Conservation (phyloP, 1,284 basidiomycete species). For the Apiotrichum veenhuisii region DNA sequence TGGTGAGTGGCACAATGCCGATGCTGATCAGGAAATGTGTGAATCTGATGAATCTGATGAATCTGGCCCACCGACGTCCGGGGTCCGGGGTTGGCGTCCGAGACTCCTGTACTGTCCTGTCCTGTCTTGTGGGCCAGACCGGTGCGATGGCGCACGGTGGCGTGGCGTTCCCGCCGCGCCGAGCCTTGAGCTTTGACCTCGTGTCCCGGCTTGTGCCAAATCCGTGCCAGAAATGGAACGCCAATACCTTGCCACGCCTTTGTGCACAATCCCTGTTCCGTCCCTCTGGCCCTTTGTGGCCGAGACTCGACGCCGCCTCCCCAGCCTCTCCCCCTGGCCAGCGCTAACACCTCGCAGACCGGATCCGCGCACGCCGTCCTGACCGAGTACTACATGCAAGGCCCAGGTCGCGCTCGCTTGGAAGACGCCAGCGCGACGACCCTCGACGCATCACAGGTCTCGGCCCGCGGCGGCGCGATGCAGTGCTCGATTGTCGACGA, state of each 20-base stretch:
- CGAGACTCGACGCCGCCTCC: too few relatives aligned
- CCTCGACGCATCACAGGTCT: constrained; percentile 16
- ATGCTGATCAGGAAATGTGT: not conserved
- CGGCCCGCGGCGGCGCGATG: constrained; percentile 14
- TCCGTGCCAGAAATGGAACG: too few relatives aligned
- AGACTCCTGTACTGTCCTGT: too few relatives aligned
- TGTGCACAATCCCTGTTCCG: not conserved
- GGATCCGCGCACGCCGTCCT: constrained; percentile 38
- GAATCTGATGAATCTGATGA: not conserved
- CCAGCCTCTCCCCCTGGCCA: too few relatives aligned
- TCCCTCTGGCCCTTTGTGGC: too few relatives aligned
- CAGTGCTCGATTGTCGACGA: not conserved
- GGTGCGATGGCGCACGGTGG: too few relatives aligned
- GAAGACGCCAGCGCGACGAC: not conserved
- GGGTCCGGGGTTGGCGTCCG: too few relatives aligned
- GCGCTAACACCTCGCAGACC: constrained; percentile 18
- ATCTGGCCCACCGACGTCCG: too few relatives aligned
- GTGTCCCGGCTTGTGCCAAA: too few relatives aligned
- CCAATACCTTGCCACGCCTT: not conserved
- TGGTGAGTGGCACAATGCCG: constrained; percentile 26
- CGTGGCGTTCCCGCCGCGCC: too few relatives aligned
- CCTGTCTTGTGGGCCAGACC: too few relatives aligned
- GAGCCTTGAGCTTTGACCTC: not conserved
- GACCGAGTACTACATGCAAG: constrained; percentile 33
- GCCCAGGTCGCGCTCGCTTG: constrained; percentile 3